Base-by-base conservation (phyloP, 1,284 basidiomycete genomes). In the Apiotrichum porosum region DNA sequence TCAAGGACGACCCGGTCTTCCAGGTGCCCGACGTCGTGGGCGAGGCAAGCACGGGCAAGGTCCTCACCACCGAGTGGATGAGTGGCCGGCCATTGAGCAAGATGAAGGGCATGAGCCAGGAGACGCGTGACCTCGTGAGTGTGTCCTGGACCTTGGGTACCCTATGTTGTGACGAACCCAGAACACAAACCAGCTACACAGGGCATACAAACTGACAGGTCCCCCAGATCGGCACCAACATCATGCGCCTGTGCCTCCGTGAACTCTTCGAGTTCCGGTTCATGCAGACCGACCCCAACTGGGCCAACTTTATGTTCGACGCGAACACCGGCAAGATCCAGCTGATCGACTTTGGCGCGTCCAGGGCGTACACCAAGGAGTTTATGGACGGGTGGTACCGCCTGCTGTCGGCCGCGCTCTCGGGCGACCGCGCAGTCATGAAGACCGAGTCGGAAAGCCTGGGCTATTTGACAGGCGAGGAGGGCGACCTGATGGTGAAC, bases 211-310 rank as follows among this genome's bases (percentile, higher is more conserved):
- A n/a, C n/a, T n/a, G n/a, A n/a, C n/a, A n/a, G n/a, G n/a, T n/a
- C n/a, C n/a, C n/a, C n/a, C n/a, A n/a, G 88, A 94, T 98, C 62
- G 89, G 91, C 2, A 75, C 79, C 3, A 79, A 83, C 42, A 81
- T 97, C 44, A 78, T 97, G 42, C 84, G 89, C 42, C 79, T 98
- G 3, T 95, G 91, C 63, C 76, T 98, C 34, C 82, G 81, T 49
- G 94, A 98, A 68, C 80, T 97, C 13, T 95, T 97, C 73, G 78
- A 84, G 50, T 95, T 93, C 76, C 78, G 88, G 21, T 76, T 87
- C 38, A 97, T 98, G 95, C 95, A 98, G 72, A 98, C 94, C 0
- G 94, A 98, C 71, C 94, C 95, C 1, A 98, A 99, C 67, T 97
- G 89, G 88, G 88, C 88, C 19, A 98, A 97, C 71, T 98, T 98